phyloP scores from a whole-genome alignment of 1,139 yeast genomes.

The Chernovozyma aurita region DNA sequence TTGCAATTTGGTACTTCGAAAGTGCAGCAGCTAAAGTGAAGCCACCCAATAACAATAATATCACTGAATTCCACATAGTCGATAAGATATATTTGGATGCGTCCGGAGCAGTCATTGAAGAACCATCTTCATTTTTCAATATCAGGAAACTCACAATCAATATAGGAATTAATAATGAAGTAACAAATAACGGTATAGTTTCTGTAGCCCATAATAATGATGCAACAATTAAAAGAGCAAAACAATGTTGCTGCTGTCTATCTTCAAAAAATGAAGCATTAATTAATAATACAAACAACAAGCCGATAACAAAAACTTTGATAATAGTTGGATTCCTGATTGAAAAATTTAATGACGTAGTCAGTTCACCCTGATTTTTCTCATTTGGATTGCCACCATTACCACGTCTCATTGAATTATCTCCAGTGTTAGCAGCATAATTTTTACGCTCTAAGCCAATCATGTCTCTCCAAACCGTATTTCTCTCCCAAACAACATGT shows the following conservation, averaged over 20 bases:
- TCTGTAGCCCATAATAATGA: conserved; percentile 73
- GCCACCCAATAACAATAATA: conserved; percentile 66
- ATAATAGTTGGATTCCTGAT: conserved; percentile 39
- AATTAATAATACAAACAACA: conserved; percentile 44
- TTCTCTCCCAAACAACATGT: conserved; percentile 73
- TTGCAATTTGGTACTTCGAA: conserved; percentile 67
- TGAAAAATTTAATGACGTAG: conserved; percentile 32
- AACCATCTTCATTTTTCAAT: conserved; percentile 53
- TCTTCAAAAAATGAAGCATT: conserved; percentile 57
- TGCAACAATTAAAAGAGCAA: conserved; percentile 66
- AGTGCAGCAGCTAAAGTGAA: conserved; percentile 72
- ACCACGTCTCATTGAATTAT: conserved; percentile 10
- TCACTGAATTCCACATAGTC: conserved; percentile 73
- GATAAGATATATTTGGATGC: conserved; percentile 54
- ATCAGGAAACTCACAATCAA: conserved; percentile 53
- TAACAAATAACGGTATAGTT: conserved; percentile 64
- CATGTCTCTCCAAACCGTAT: conserved; percentile 76
- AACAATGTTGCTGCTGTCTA: conserved; percentile 56
- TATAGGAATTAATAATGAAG: conserved; percentile 61
- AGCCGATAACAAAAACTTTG: conserved; percentile 42
- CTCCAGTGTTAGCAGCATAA: conserved; percentile 34
- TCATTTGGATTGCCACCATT: conserved; percentile 9
- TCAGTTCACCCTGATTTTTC: conserved; percentile 11
- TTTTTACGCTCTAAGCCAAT: conserved; percentile 75
- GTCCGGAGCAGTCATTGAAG: conserved; percentile 46